These are phyloP conservation scores for Chlorella sp. DNA, from an alignment of 139 green algal genomes.

Conservation along the genomic window DNA sequence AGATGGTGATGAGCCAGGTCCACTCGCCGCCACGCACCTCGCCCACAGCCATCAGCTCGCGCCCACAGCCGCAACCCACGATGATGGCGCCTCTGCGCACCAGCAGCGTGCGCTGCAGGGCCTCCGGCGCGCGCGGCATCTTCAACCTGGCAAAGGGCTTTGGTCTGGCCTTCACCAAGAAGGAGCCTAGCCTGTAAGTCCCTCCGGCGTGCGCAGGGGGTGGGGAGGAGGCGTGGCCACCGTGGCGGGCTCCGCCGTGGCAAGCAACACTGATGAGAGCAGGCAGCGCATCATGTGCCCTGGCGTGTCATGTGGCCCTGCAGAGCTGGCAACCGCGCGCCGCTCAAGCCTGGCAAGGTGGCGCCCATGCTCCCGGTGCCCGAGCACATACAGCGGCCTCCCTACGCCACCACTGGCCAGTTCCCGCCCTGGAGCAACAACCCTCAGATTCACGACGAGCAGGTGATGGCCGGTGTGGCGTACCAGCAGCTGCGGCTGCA, in stretches of 20 bases:
- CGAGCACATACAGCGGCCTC: conserved; percentile 55
- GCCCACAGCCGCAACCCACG: no score
- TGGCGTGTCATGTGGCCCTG: not conserved
- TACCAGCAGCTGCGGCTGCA: no score
- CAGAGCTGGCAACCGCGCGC: conserved; percentile 1
- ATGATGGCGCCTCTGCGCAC: no score
- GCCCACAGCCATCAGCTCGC: no score
- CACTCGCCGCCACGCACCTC: no score
- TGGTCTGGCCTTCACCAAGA: conserved; percentile 14
- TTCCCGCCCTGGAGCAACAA: conserved; percentile 50
- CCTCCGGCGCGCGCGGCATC: not conserved
- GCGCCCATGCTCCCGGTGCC: conserved; percentile 53
- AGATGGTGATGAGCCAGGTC: no score
- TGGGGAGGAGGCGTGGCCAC: no score
- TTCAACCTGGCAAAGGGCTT: conserved; percentile 26
- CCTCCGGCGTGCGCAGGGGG: no score
- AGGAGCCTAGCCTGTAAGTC: not conserved
- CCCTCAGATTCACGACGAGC: conserved; percentile 57
- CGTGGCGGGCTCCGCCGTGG: no score
- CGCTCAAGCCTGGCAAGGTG: conserved; percentile 26
- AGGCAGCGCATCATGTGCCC: no score
- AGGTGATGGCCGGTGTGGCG: conserved; percentile 35
- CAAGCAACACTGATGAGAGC: no score
- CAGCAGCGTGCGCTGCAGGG: not conserved
- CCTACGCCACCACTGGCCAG: conserved; percentile 63